phyloP scores from a whole-genome alignment of 2,329 filamentous ascomycete species.

The Aureobasidium sp. region DNA sequence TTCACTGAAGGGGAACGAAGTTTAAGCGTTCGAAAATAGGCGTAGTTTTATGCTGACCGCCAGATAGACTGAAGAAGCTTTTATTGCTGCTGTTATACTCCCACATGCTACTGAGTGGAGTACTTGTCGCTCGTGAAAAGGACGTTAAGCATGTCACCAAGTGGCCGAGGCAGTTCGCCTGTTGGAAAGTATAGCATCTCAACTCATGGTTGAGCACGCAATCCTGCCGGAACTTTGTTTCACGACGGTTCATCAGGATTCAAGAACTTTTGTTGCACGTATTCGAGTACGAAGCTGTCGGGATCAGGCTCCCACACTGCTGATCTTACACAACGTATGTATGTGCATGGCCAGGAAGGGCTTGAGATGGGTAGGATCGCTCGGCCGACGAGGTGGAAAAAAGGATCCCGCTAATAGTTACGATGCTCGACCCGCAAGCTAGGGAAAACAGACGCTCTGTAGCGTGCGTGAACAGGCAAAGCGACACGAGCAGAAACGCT shows the following conservation, averaged over 20 bases:
- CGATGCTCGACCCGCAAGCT: background rate
- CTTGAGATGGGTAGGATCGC: background rate
- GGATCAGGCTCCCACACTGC: background rate
- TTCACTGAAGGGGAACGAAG: background rate
- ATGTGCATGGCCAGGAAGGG: background rate
- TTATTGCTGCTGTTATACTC: background rate
- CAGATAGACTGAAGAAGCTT: background rate
- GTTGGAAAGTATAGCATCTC: background rate
- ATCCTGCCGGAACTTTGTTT: background rate
- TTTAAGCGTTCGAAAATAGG: background rate
- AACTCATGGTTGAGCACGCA: background rate
- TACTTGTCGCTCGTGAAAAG: background rate
- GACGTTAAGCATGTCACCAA: background rate
- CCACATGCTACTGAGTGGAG: background rate
- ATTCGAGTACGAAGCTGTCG: background rate
- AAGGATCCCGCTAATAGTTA: background rate
- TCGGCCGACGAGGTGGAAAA: background rate
- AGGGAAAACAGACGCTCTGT: background rate
- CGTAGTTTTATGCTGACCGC: background rate
- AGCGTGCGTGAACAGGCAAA: background rate
- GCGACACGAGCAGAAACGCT: conserved; percentile 3
- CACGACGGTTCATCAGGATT: background rate
- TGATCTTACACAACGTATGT: background rate
- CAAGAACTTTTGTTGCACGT: too few species aligned
- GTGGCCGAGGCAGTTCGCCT: background rate